Evolutionary conservation across 441 rosid genomes (phyloP), one percentile per base, ranked within the genome.

Genomic region (Gossypium laxum): DNA sequence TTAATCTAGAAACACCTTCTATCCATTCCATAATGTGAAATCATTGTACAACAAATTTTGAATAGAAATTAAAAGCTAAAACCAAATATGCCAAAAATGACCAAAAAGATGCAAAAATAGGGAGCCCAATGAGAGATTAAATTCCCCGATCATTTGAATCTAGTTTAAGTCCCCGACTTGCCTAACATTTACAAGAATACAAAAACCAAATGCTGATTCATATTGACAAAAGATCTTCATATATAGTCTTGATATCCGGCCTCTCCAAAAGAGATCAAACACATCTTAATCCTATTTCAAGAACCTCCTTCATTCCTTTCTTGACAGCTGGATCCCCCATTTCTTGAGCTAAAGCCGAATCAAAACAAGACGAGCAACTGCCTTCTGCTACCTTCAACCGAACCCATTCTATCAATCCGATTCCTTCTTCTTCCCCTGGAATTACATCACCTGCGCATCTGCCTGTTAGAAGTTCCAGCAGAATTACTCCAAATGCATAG

Each of bases 191-290:
- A 34, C 43, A 10, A 48, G 19, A 18, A 7, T 11, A 5, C 1
- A 55, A 3, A 19, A 0, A 5, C 0, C 22, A 3, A 19, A 0
- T 0, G 43, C 10, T 6, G 43, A 34, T 18, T 63, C 71, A 93
- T 71, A 94, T 84, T 1, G 98, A 91, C 17, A 98, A 94, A 38
- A 94, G 94, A 83, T 94, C 99, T 85, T 94, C 99, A 58, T 94
- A 94, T 72, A 92, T 86, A 66, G 92, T 84, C 86, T 94, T 94
- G 81, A 92, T 94, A 68, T 98, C 99, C 21, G 97, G 93, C 76
- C 99, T 89, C 83, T 92, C 97, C 2, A 96, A 90, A 18, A 92
- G 87, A 0, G 93, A 85, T 71, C 96, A 80, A 79, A 90, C 81
- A 72, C 98, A 90, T 73, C 93, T 74, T 66, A 88, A 74, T 19